Evolutionary conservation across 1,284 basidiomycete species (phyloP).

Genomic region (Flammula alnicola): DNA sequence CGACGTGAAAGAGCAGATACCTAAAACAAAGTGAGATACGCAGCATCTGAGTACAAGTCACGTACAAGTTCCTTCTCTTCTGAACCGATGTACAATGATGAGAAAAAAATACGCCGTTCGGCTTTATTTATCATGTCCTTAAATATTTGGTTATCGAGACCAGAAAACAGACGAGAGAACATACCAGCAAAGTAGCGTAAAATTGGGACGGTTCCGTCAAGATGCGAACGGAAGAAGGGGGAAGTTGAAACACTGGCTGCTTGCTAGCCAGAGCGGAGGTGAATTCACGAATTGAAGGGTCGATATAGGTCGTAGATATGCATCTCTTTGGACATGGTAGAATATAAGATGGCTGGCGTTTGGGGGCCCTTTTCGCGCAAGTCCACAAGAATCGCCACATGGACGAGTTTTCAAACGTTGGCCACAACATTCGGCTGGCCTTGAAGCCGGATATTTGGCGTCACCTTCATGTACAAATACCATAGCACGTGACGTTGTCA

Average conservation of each 20-base stretch:
- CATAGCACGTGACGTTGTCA: too few relatives aligned
- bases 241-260: constrained; percentile 45
- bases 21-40: constrained; percentile 44
- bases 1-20: constrained; percentile 67
- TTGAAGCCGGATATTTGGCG: too few relatives aligned
- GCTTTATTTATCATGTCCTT: constrained; percentile 80
- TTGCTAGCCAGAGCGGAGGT: constrained; percentile 36
- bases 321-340: constrained; percentile 20
- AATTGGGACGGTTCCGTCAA: constrained; percentile 46
- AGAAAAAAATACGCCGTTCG: constrained; percentile 80
- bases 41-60: constrained; percentile 22
- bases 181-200: constrained; percentile 43
- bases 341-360: neutral
- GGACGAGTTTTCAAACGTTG: constrained; percentile 2
- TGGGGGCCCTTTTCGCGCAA: constrained; percentile 3
- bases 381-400: constrained; percentile 11
- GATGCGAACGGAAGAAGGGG: constrained; percentile 40
- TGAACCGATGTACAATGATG: constrained; percentile 82
- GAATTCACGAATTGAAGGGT: constrained; percentile 44
- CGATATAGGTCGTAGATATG: constrained; percentile 29
- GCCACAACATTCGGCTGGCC: constrained; percentile 12
- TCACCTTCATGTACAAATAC: too few relatives aligned
- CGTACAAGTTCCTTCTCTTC: constrained; percentile 71
- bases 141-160: constrained; percentile 9
- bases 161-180: constrained; percentile 9